Evolutionary conservation across 1,284 basidiomycete species (phyloP), one percentile per base, ranked within the genome.

Genomic region (Trametes pubescens): DNA sequence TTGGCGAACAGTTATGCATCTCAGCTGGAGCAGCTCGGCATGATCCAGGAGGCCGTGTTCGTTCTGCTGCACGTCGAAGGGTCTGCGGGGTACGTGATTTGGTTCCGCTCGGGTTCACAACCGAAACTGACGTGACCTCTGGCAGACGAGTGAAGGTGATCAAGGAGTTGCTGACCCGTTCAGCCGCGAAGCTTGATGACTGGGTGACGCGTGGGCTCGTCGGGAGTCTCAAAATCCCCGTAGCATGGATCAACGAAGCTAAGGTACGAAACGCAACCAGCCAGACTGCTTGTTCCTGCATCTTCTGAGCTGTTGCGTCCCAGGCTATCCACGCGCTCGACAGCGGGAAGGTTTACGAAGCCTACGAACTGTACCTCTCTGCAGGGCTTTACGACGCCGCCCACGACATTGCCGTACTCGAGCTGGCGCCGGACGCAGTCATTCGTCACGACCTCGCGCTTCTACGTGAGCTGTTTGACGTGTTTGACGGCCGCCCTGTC

Each of bases 341-440:
- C 65, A 76, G 80, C 51, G 88, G 89, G 59, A 81, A 92, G 48
- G 74, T 91, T 1, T 98, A 86, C 74, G 81, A 83, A 1, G 94
- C 95, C 43, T 98, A 93, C 76, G 85, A 92, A 62, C 79, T 91
- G 47, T 92, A 93, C 73, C 80, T 95, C 51, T 76, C 85, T 26
- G 94, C 95, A 1, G 86, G 87, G 21, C 76, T 89, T 44, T 90
- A 86, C 69, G 85, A 89, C 51, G 80, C 85, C 7, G 96, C 97
- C 0, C 96, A 98, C 74, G 86, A 89, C 46, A 81, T 98, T 24
- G 93, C 93, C 1, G 83, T 95, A 34, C 78, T 82, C 7, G 89
- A 95, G 67, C 85, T 99, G n/a, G 94, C 94, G 9, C 94, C 95
- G 1, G 97, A 99, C 71, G 94, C 92, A 0, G 82, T 98, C 58